Base-by-base conservation (phyloP, 768 basidiomycete species). In the Pluteus cervinus region DNA sequence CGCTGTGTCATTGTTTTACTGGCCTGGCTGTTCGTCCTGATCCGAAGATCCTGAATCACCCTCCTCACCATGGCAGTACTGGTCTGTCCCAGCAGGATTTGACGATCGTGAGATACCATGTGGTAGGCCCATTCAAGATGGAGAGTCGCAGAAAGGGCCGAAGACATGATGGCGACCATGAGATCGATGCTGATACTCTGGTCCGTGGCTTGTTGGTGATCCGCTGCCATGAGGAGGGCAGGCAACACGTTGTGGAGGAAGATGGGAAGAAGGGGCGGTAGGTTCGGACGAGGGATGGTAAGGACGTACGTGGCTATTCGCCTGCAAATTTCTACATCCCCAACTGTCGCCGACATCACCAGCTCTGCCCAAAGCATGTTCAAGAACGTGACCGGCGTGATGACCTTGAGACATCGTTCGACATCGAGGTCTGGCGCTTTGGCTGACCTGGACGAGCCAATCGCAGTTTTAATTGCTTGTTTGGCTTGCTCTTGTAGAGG, bases 191-290 rank as follows among this genome's bases (percentile, higher is more conserved):
- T 67, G 37, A 79, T 56, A 7, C 67, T 63, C 43, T 78, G 73
- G 40, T 84, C 79, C n/a, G 62, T 50, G 17, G 65, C 57, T 37
- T 62, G 64, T 47, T 73, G 68, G 4, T 60, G 61, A 50, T 88
- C 84, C 34, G 81, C 71, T 12, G 52, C 48, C 6, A 61, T 54
- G 38, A 88, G 70, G 32, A 88, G 51, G 12, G 68, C 62, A 3
- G 86, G 86, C 10, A 84, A 54, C n/a, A 82, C 57, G 40, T 74
- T 62, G 52, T 84, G 76, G 43, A 86, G 51, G 55, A 88, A 89
- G 20, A 85, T 69, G 0, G 85, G 85, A 15, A 90, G 63, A 5
- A 89, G 66, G 2, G 85, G 84, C 1, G 80, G 78, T 1, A 56
- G 54, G 31, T 48, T 52, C 7, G 71, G 54, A 16, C 74, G 75